Conservation (phyloP, 2,329 filamentous ascomycete genomes). For the Pseudonectria foliicola region DNA sequence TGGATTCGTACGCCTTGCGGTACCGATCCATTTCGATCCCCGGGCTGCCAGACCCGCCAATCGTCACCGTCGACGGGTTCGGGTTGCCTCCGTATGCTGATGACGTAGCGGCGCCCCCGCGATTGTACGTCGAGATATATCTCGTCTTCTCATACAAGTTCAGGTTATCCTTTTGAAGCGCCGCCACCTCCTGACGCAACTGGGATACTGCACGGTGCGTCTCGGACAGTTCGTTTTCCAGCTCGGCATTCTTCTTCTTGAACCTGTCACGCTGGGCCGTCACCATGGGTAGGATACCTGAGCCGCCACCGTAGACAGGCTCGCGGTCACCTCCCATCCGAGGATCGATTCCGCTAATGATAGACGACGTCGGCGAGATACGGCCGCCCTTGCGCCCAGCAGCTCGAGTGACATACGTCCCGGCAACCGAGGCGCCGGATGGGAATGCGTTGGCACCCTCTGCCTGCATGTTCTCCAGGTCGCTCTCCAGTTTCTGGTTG, state of each 20-base stretch:
- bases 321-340: slow-evolving; percentile 47
- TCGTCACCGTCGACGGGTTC: slow-evolving; percentile 64
- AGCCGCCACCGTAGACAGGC: slow-evolving; percentile 60
- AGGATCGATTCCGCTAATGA: slow-evolving; percentile 93
- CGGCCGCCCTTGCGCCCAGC: slow-evolving; percentile 58
- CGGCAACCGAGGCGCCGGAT: slow-evolving; percentile 84
- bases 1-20: slow-evolving; percentile 86
- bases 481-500: slow-evolving; percentile 84
- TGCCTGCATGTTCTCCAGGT: slow-evolving; percentile 79
- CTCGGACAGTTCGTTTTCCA: slow-evolving; percentile 85
- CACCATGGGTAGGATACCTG: slow-evolving; percentile 94
- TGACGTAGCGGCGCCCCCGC: slow-evolving; percentile 54
- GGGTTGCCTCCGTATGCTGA: slow-evolving; percentile 64
- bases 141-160: slow-evolving; percentile 96
- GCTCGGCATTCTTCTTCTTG: slow-evolving; percentile 88
- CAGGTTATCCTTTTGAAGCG: slow-evolving; percentile 91
- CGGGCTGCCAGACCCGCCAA: slow-evolving; percentile 48
- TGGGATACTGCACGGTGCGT: slow-evolving; percentile 75
- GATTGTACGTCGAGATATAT: slow-evolving; percentile 90
- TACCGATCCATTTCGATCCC: slow-evolving; percentile 76
- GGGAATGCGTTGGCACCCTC: slow-evolving; percentile 79
- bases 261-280: slow-evolving; percentile 96
- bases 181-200: slow-evolving; percentile 81
- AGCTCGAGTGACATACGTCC: slow-evolving; percentile 68
- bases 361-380: slow-evolving; percentile 89